Conservation (phyloP, 352 stramenopile species). For the Pythium scleroteichum region DNA sequence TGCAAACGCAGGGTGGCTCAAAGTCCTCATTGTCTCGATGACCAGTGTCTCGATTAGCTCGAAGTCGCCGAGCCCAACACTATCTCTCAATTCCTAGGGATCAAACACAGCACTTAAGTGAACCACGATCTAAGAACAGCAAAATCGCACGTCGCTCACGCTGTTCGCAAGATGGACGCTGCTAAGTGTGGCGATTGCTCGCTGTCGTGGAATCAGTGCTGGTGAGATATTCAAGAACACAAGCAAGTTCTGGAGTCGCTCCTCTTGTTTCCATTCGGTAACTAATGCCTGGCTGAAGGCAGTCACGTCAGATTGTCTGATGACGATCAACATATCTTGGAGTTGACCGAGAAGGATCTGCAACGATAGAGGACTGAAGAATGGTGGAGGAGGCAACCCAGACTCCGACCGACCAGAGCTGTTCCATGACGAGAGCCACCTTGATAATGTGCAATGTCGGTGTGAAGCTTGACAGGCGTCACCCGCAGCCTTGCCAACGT, state of each 20-base stretch:
- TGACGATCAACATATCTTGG: too few species aligned
- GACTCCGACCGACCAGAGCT: too few species aligned
- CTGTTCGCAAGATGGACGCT: constrained; percentile 3
- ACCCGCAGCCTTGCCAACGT: too few species aligned
- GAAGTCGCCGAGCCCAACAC: background rate
- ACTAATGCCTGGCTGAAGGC: too few species aligned
- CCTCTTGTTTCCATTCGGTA: background rate
- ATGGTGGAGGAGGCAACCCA: too few species aligned
- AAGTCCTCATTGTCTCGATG: constrained; percentile 15
- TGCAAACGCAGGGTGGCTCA: constrained; percentile 15
- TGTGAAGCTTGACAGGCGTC: too few species aligned
- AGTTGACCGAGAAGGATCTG: too few species aligned
- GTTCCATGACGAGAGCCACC: too few species aligned
- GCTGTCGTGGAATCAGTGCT: constrained; percentile 3
- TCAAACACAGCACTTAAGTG: background rate
- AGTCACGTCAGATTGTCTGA: too few species aligned
- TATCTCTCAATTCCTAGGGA: background rate
- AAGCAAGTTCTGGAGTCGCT: constrained; percentile 1
- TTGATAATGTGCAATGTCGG: too few species aligned
- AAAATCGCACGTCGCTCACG: constrained; percentile 6
- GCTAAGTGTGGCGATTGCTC: constrained; percentile 5
- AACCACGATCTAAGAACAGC: background rate
- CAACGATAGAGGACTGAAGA: too few species aligned
- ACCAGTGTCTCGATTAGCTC: constrained; percentile 27
- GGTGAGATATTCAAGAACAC: background rate